Evolutionary conservation across 73 alveolate genomes (phyloP).

Genomic region (Paraurostyla sp.): DNA sequence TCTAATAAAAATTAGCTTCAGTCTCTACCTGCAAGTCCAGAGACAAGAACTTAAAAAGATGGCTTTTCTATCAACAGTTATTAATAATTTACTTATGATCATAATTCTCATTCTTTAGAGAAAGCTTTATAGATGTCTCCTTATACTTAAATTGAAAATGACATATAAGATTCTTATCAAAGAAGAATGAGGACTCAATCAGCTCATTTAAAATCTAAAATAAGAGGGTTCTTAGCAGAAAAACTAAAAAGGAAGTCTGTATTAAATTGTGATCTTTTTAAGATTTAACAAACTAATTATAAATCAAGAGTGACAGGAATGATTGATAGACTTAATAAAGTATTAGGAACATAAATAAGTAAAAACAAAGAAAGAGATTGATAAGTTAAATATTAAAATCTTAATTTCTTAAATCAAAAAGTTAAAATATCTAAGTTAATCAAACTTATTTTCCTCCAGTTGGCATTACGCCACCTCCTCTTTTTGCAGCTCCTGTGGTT

Average conservation of each 20-base stretch:
- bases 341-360: constrained; percentile 1
- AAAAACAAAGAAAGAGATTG: background rate
- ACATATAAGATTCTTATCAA: background rate
- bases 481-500: background rate
- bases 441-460: background rate
- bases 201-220: background rate
- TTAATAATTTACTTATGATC: background rate
- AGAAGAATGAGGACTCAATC: background rate
- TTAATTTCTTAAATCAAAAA: background rate
- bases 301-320: background rate
- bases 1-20: no score
- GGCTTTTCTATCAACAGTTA: no score
- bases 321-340: constrained; percentile 21
- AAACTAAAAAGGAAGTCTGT: constrained; percentile 27
- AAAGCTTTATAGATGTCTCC: constrained; percentile 12
- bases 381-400: background rate
- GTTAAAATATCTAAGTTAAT: background rate
- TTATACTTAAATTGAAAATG: background rate
- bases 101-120: background rate
- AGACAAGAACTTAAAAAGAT: no score
- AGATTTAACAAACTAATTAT: background rate
- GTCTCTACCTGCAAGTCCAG: background rate
- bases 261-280: constrained; percentile 23
- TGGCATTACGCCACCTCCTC: background rate
- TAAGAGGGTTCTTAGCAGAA: constrained; percentile 9